Evolutionary conservation across 768 basidiomycete genomes (phyloP), one percentile per base, ranked within the genome.

Genomic region (Chalciporus pseudorubinellus): DNA sequence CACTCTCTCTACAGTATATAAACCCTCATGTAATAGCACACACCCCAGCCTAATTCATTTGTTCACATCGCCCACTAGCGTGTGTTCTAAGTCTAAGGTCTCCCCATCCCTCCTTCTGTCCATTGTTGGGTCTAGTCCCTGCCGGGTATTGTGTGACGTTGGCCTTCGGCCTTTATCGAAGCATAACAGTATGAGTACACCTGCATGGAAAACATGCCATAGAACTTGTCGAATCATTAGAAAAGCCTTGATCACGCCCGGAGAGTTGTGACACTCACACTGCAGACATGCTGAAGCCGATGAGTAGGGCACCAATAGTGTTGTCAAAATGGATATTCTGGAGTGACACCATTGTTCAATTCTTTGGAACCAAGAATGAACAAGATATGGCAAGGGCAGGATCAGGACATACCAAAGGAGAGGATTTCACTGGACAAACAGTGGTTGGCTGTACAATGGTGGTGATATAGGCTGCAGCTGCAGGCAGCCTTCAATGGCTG

Each of bases 261-360:
- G 9, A 6, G 18, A 41, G 9, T 36, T 21, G 26, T 18, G 3
- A 14, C 31, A 55, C 72, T 57, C 42, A 62, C 74, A 64, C 43
- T 36, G 65, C 59, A n/a, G 85, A 77, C 36, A 74, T 65, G 1
- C 77, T 74, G 53, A 83, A 83, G 28, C 85, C 85, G 41, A 84
- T 60, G 55, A 84, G 77, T 39, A 79, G 66, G 16, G 84, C 83
- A 31, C 85, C 85, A 14, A 86, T 74, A 1, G 84, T 85, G 58
- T 71, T 75, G 61, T 72, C 64, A 46, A 78, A 58, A 36, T 10
- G 34, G 14, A 36, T n/a, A 36, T 8, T 39, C 62, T 13, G 57
- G 40, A 44, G 10, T 22, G 33, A 1, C n/a, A 11, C 7, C 68
- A 70, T 68, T 24, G 49, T 34, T 49, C 5, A 16, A 36, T 36